These are phyloP conservation scores for Coemansia aciculifera DNA, from an alignment of 192 early-diverging fungal genomes.

Conservation along the genomic window DNA sequence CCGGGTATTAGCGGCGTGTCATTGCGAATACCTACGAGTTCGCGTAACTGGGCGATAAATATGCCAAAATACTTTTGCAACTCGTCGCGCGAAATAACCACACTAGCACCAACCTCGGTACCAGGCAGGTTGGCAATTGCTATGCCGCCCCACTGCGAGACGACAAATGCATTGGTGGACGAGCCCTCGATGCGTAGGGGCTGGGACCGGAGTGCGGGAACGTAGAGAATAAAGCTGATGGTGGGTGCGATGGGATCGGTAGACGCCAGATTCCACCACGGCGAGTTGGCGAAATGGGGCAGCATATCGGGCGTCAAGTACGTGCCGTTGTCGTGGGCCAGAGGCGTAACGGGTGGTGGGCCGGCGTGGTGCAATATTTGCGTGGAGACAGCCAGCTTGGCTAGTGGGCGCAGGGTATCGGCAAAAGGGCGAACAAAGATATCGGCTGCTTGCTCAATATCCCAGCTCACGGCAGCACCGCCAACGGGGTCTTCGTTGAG, in stretches of 20 bases:
- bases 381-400: conserved; percentile 75
- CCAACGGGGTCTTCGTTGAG: conserved; percentile 78
- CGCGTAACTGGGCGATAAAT: conserved; percentile 80
- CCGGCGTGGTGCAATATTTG: conserved; percentile 84
- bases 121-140: conserved; percentile 57
- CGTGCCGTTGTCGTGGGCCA: conserved; percentile 26
- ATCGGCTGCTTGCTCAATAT: conserved; percentile 70
- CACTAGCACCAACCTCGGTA: conserved; percentile 17
- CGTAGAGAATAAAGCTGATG: conserved; percentile 89
- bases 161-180: conserved; percentile 76
- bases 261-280: conserved; percentile 95
- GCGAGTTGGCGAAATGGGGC: conserved; percentile 91
- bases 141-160: conserved; percentile 96
- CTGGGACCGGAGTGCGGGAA: conserved; percentile 65
- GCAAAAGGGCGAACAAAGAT: conserved; percentile 74
- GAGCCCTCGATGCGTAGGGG: conserved; percentile 70
- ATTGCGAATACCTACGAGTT: conserved; percentile 77
- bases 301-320: conserved; percentile 71
- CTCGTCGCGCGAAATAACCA: conserved; percentile 46
- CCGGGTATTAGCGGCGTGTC: conserved; percentile 12
- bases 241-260: conserved; percentile 76
- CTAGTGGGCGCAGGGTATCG: conserved; percentile 64
- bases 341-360: conserved; percentile 68
- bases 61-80: conserved; percentile 75
- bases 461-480: conserved; percentile 74